phyloP scores from a whole-genome alignment of 176 grass and related monocot genomes.

The Thalia dealbata region DNA sequence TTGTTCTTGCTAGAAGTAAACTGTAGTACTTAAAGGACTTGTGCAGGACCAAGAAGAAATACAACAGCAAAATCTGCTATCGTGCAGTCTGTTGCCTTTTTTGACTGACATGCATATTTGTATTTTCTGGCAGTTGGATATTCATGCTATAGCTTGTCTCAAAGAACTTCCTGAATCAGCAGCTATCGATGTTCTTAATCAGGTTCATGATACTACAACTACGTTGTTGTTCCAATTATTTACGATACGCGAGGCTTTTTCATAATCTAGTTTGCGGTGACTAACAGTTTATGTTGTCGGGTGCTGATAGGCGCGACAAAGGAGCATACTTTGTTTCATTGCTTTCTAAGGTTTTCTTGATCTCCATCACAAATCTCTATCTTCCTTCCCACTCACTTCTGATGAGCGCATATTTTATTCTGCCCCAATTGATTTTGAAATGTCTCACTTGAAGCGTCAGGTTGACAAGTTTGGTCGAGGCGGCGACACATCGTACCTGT shows the following conservation, averaged over 20 bases:
- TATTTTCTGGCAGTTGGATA: constrained; percentile 46
- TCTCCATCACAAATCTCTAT: neutral
- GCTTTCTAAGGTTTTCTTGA: constrained; percentile 51
- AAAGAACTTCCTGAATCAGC: constrained; percentile 47
- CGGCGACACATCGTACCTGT: constrained; percentile 10
- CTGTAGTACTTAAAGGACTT: neutral
- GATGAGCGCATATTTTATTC: neutral
- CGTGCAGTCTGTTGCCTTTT: neutral
- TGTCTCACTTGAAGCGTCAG: constrained; percentile 44
- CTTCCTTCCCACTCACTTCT: neutral
- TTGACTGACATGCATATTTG: neutral
- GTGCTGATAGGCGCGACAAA: constrained; percentile 58
- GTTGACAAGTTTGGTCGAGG: constrained; percentile 31
- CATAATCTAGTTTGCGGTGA: constrained; percentile 1
- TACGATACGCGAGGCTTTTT: constrained; percentile 10
- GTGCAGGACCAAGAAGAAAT: neutral
- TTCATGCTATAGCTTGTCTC: constrained; percentile 47
- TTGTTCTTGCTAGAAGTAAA: neutral
- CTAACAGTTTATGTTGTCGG: constrained; percentile 78
- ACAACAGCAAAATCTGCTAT: neutral
- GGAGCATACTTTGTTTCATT: constrained; percentile 68
- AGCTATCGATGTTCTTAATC: constrained; percentile 74
- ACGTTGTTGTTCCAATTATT: constrained; percentile 2
- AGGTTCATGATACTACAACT: constrained; percentile 34
- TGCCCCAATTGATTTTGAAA: constrained; percentile 1